phyloP scores from a whole-genome alignment of 306 rosid genomes.

The Vigna hirtella region DNA sequence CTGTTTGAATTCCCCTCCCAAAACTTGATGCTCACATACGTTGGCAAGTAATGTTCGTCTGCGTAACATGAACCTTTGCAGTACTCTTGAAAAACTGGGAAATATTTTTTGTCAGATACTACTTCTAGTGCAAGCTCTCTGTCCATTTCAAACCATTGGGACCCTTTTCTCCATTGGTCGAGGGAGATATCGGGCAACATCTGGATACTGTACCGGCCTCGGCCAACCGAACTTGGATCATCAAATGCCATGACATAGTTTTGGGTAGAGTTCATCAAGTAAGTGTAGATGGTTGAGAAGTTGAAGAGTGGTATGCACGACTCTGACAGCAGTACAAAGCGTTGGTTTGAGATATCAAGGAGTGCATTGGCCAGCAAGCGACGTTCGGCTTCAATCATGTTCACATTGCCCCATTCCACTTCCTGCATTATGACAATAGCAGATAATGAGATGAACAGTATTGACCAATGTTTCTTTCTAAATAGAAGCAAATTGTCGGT shows the following conservation, averaged over 20 bases:
- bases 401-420: constrained; percentile 81
- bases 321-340: constrained; percentile 79
- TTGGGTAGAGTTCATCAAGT: constrained; percentile 63
- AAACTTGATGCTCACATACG: constrained; percentile 60
- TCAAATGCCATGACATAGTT: constrained; percentile 64
- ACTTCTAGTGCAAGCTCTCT: constrained; percentile 66
- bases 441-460: not conserved
- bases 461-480: constrained; percentile 6
- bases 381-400: constrained; percentile 88
- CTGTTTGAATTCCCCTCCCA: constrained; percentile 68
- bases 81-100: constrained; percentile 58
- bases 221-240: constrained; percentile 69
- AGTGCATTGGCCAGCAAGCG: constrained; percentile 83
- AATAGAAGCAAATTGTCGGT: constrained; percentile 1
- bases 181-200: constrained; percentile 64
- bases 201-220: constrained; percentile 62
- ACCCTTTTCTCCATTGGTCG: constrained; percentile 84
- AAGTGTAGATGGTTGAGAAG: constrained; percentile 73
- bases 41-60: constrained; percentile 88
- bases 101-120: constrained; percentile 63
- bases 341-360: constrained; percentile 78
- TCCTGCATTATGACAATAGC: constrained; percentile 50
- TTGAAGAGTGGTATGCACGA: constrained; percentile 87
- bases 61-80: constrained; percentile 68
- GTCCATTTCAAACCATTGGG: constrained; percentile 86